Evolutionary conservation across 2,329 filamentous ascomycete genomes (phyloP).

Genomic region (Chrysosporium queenslandicum): DNA sequence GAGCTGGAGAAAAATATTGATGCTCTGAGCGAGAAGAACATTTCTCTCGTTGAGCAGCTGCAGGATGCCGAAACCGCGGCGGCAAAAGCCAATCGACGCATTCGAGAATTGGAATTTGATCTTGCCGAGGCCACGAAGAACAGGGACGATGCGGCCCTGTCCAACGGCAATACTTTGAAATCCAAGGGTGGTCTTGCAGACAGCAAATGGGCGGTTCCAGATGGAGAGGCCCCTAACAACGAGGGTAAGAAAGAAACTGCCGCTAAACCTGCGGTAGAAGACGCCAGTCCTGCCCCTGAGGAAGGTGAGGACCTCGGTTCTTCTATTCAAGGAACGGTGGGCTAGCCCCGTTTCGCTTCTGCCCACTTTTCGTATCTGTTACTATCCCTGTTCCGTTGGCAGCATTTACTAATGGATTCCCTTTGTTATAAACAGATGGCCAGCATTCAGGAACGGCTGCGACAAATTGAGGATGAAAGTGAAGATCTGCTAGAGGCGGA

Average conservation of each 20-base stretch:
- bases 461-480: conserved; percentile 37
- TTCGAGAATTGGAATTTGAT: conserved; percentile 19
- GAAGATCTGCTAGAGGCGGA: conserved; percentile 39
- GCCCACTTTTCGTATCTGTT: conserved; percentile 16
- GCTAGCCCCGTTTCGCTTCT: conserved; percentile 33
- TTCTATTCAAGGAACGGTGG: conserved; percentile 42
- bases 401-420: neutral
- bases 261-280: conserved; percentile 20
- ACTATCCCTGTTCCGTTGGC: neutral
- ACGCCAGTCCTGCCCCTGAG: conserved; percentile 28
- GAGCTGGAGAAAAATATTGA: conserved; percentile 28
- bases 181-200: conserved; percentile 26
- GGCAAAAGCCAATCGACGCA: conserved; percentile 23
- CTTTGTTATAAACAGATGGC: conserved; percentile 33
- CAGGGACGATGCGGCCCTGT: conserved; percentile 10
- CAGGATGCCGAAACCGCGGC: conserved; percentile 16
- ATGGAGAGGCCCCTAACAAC: conserved; percentile 18
- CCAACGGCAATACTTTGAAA: conserved; percentile 17
- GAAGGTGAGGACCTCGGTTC: conserved; percentile 41
- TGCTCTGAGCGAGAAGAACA: conserved; percentile 19
- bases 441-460: conserved; percentile 40
- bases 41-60: conserved; percentile 17
- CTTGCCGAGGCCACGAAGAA: conserved; percentile 15
- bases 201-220: conserved; percentile 34
- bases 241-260: conserved; percentile 23